Evolutionary conservation across 2,329 filamentous ascomycete genomes (phyloP).

Genomic region (Sclerotinia subarctica): DNA sequence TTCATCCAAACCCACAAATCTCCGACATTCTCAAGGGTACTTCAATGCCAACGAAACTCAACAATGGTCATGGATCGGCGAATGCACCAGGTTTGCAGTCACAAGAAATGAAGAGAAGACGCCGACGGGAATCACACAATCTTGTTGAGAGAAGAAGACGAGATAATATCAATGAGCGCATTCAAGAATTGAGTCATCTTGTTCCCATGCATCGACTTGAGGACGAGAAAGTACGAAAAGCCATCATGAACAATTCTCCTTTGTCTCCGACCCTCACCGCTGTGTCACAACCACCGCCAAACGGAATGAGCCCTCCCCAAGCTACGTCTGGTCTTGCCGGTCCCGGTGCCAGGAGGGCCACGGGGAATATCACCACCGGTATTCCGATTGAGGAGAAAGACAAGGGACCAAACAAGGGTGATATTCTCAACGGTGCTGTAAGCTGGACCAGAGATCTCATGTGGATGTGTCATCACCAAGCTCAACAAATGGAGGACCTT

Average conservation of each 20-base stretch:
- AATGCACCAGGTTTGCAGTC: slow-evolving; percentile 55
- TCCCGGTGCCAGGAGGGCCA: slow-evolving; percentile 76
- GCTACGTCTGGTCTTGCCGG: slow-evolving; percentile 87
- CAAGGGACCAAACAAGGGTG: slow-evolving; percentile 97
- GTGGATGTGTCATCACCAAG: slow-evolving; percentile 90
- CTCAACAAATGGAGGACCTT: slow-evolving; percentile 85
- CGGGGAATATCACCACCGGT: slow-evolving; percentile 84
- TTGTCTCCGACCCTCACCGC: slow-evolving; percentile 78
- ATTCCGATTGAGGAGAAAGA: slow-evolving; percentile 95
- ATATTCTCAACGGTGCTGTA: slow-evolving; percentile 94
- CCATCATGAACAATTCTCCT: slow-evolving; percentile 87
- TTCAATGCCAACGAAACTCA: slow-evolving; percentile 86
- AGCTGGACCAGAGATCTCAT: slow-evolving; percentile 97
- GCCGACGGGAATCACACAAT: slow-evolving; percentile 92
- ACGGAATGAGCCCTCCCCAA: slow-evolving; percentile 61
- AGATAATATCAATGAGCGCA: slow-evolving; percentile 98
- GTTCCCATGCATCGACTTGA: slow-evolving; percentile 90
- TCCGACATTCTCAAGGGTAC: slow-evolving; percentile 86
- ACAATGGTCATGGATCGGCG: slow-evolving; percentile 38
- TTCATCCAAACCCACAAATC: slow-evolving; percentile 69
- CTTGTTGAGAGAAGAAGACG: slow-evolving; percentile 89
- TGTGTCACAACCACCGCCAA: slow-evolving; percentile 46
- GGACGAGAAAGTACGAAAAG: slow-evolving; percentile 94
- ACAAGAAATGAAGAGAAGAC: slow-evolving; percentile 89
- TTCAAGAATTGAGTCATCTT: slow-evolving; percentile 91